Percentiles rank a stretch among this genome's conserved stretches.
phyloP scores from a whole-genome alignment of 331 rosid genomes.

The Cucumis variabilis region DNA sequence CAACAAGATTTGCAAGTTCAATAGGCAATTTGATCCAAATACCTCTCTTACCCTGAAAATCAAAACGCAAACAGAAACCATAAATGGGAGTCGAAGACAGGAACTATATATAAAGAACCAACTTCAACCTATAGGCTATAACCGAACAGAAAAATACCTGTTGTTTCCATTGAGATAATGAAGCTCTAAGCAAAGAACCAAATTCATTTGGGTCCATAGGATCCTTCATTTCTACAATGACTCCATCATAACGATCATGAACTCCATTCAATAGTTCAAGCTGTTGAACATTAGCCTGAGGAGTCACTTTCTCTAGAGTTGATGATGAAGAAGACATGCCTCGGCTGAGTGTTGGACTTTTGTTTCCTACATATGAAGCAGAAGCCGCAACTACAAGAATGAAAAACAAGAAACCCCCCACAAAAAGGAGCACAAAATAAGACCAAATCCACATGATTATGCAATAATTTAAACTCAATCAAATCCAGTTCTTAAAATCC shows the following conservation, averaged over 20 bases:
- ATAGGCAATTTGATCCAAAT: slow-evolving; percentile 80
- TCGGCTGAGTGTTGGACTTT: neutral
- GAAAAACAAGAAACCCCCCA: neutral
- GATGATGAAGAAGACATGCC: slow-evolving; percentile 20
- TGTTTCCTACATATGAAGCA: neutral
- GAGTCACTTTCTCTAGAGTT: neutral
- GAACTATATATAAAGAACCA: neutral
- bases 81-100: neutral
- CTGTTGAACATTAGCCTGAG: slow-evolving; percentile 29
- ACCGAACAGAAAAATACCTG: slow-evolving; percentile 43
- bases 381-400: slow-evolving; percentile 12
- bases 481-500: neutral
- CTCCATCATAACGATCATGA: slow-evolving; percentile 76
- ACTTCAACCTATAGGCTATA: neutral
- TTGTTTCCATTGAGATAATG: slow-evolving; percentile 67
- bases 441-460: neutral
- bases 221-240: slow-evolving; percentile 54
- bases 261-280: slow-evolving; percentile 47
- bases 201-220: slow-evolving; percentile 59
- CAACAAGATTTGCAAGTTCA: slow-evolving; percentile 61
- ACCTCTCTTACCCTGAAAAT: slow-evolving; percentile 75
- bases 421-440: neutral
- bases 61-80: slow-evolving; percentile 8
- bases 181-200: slow-evolving; percentile 51
- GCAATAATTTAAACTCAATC: neutral